phyloP scores from a whole-genome alignment of 805 yeast genomes.

The Kuraishia hungarica region DNA sequence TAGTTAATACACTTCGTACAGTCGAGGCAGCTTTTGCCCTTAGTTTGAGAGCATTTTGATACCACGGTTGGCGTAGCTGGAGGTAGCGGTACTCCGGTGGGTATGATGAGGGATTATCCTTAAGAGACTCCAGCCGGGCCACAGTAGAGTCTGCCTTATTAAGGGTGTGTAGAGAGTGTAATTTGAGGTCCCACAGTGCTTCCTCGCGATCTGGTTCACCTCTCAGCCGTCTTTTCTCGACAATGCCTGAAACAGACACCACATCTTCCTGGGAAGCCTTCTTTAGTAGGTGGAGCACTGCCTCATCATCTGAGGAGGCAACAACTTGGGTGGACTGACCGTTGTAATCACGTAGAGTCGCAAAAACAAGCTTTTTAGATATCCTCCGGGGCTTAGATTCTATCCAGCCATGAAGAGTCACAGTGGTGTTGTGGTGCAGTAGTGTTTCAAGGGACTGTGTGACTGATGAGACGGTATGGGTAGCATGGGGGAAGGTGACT shows the following conservation, averaged over 20 bases:
- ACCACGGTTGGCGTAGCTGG: conserved; percentile 58
- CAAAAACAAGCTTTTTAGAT: conserved; percentile 61
- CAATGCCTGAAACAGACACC: conserved; percentile 52
- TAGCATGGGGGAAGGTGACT: conserved; percentile 1
- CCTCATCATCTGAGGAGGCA: conserved; percentile 26
- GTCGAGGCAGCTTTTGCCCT: conserved; percentile 48
- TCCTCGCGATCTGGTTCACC: conserved; percentile 13
- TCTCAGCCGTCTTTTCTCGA: conserved; percentile 22
- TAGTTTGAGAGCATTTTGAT: conserved; percentile 45
- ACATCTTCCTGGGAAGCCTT: conserved; percentile 66
- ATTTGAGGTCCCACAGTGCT: conserved; percentile 47
- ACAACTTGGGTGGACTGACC: conserved; percentile 63
- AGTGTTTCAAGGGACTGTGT: not conserved
- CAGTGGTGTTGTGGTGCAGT: conserved; percentile 11
- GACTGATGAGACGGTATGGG: conserved; percentile 1
- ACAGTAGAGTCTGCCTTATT: conserved; percentile 51
- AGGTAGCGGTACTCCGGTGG: conserved; percentile 79
- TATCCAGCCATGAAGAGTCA: conserved; percentile 77
- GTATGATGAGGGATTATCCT: conserved; percentile 43
- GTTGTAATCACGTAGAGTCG: conserved; percentile 60
- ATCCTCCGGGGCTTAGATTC: conserved; percentile 64
- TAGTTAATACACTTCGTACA: conserved; percentile 27
- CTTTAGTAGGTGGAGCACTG: conserved; percentile 28
- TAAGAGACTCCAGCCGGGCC: conserved; percentile 57
- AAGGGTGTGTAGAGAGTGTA: conserved; percentile 42